Percentiles rank a stretch among this genome's conserved stretches.
These are phyloP conservation scores for Alternaria viburni DNA, from an alignment of 2,329 filamentous ascomycete species.

Conservation along the genomic window DNA sequence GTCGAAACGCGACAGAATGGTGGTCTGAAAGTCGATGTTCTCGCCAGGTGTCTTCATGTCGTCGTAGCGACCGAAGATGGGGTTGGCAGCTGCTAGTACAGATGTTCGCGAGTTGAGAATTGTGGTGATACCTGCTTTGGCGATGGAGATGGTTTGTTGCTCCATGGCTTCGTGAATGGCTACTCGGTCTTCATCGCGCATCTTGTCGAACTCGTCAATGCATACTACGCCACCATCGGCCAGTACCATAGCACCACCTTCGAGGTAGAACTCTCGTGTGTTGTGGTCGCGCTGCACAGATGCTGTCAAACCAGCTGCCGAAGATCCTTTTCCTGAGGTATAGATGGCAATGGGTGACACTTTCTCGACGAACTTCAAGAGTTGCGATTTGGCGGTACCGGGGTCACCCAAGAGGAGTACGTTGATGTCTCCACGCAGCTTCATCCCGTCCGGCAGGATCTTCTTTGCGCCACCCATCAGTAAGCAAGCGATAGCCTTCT, in stretches of 20 bases:
- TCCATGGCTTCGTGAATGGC: conserved; percentile 99
- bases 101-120: conserved; percentile 96
- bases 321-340: conserved; percentile 97
- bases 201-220: conserved; percentile 99
- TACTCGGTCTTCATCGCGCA: conserved; percentile 96
- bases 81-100: conserved; percentile 93
- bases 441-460: conserved; percentile 97
- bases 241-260: conserved; percentile 97
- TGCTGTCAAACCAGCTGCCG: conserved; percentile 93
- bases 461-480: conserved; percentile 96
- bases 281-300: conserved; percentile 93
- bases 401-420: conserved; percentile 95
- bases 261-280: conserved; percentile 95
- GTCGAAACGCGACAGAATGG: conserved; percentile 96
- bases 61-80: conserved; percentile 96
- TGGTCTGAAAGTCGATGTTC: conserved; percentile 99
- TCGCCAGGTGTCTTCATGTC: conserved; percentile 97
- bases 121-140: conserved; percentile 97
- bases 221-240: conserved; percentile 97
- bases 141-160: conserved; percentile 98
- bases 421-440: conserved; percentile 95
- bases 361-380: conserved; percentile 97
- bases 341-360: conserved; percentile 97
- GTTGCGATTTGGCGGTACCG: conserved; percentile 96
- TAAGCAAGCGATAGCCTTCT: conserved; percentile 94